A percentile compares a stretch with the other conserved stretches of the same genome.
phyloP scores from a whole-genome alignment of 1,139 yeast genomes.

The Kodamaea arcana region DNA sequence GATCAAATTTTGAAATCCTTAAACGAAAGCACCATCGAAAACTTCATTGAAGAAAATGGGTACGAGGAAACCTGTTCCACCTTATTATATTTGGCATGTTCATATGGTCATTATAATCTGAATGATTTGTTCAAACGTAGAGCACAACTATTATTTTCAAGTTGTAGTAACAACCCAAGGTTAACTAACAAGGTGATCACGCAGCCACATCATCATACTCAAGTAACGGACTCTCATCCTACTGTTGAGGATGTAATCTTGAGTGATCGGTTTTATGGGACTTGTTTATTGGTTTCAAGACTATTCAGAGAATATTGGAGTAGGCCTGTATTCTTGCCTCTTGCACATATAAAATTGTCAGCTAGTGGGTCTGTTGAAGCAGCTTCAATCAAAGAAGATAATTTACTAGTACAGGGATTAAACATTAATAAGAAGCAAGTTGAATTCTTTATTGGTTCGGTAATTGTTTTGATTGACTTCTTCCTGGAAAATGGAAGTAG shows the following conservation, averaged over 20 bases:
- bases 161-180: slow-evolving; percentile 54
- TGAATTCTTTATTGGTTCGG: slow-evolving; percentile 65
- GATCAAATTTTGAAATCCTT: slow-evolving; percentile 70
- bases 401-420: slow-evolving; percentile 40
- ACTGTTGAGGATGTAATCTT: slow-evolving; percentile 71
- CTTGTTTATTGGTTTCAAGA: slow-evolving; percentile 76
- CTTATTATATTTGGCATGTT: slow-evolving; percentile 77
- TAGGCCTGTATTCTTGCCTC: slow-evolving; percentile 54
- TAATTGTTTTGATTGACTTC: slow-evolving; percentile 58
- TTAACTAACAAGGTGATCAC: slow-evolving; percentile 20
- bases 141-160: slow-evolving; percentile 50
- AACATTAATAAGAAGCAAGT: slow-evolving; percentile 52
- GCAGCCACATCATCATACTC: slow-evolving; percentile 11
- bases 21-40: slow-evolving; percentile 52
- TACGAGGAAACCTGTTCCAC: slow-evolving; percentile 80
- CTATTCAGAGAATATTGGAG: slow-evolving; percentile 79
- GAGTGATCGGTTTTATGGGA: slow-evolving; percentile 90
- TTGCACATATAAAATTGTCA: slow-evolving; percentile 41
- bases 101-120: slow-evolving; percentile 52
- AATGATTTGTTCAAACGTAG: slow-evolving; percentile 45
- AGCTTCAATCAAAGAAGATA: slow-evolving; percentile 44
- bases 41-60: slow-evolving; percentile 47
- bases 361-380: slow-evolving; percentile 29
- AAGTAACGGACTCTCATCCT: slow-evolving; percentile 23
- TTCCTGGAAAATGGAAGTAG: slow-evolving; percentile 54